phyloP scores from a whole-genome alignment of 2,329 filamentous ascomycete genomes.

The Neopestalotiopsis sp. region DNA sequence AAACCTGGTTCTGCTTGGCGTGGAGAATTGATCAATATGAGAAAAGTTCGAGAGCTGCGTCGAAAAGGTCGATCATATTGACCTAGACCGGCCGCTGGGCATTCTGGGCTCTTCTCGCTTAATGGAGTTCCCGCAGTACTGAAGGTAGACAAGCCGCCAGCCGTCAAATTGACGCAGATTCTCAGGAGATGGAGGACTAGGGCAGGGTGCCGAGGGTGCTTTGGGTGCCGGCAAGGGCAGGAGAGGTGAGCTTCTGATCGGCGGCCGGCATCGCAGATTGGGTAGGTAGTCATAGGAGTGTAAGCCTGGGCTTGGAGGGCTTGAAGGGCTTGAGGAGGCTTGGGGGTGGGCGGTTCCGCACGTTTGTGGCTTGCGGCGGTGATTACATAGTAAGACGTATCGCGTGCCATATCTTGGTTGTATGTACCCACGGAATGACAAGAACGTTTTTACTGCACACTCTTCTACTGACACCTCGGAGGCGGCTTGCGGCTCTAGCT shows the following conservation, averaged over 20 bases:
- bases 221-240: neutral
- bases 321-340: too few species aligned
- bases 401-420: neutral
- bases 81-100: neutral
- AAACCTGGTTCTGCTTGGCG: conserved; percentile 37
- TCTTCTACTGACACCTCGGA: neutral
- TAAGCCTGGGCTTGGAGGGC: too few species aligned
- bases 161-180: conserved; percentile 2
- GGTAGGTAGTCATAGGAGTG: neutral
- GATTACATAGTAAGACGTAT: conserved; percentile 1
- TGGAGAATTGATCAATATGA: conserved; percentile 21
- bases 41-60: neutral
- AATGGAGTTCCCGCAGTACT: neutral
- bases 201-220: too few species aligned
- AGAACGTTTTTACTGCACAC: neutral
- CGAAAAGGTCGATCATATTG: neutral
- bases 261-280: neutral
- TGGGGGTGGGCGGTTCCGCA: neutral
- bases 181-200: neutral
- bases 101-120: neutral
- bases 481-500: neutral
- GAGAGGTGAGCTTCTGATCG: neutral
- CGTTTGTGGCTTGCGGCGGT: neutral
- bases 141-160: neutral
- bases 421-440: conserved; percentile 1